phyloP scores from a whole-genome alignment of 805 yeast genomes.

The Sugiyamaella americana region DNA sequence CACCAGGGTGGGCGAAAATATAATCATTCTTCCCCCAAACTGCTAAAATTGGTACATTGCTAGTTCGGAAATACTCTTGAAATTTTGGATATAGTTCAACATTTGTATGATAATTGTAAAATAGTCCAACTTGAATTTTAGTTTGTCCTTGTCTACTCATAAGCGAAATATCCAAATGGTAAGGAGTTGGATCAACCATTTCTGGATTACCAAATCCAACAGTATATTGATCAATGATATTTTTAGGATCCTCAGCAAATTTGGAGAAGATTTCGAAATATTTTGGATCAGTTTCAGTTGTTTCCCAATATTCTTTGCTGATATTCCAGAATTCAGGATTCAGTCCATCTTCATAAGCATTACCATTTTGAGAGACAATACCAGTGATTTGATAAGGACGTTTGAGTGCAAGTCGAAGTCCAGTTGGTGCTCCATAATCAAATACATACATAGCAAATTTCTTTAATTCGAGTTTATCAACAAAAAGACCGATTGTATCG shows the following conservation, averaged over 20 bases:
- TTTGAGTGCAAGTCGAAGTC: constrained; percentile 34
- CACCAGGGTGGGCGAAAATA: too few relatives aligned
- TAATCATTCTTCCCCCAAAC: too few relatives aligned
- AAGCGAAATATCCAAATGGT: constrained; percentile 30
- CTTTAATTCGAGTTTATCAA: constrained; percentile 28
- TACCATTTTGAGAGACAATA: constrained; percentile 39
- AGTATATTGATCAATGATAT: constrained; percentile 28
- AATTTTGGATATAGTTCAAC: too few relatives aligned
- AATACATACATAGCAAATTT: too few relatives aligned
- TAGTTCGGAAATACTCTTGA: too few relatives aligned
- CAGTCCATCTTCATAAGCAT: constrained; percentile 40
- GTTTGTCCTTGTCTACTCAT: constrained; percentile 26
- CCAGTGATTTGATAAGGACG: too few relatives aligned
- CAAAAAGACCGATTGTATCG: constrained; percentile 30
- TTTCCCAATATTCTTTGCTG: constrained; percentile 31
- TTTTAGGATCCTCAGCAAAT: too few relatives aligned
- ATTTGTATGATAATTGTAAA: constrained; percentile 35
- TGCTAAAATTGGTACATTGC: too few relatives aligned
- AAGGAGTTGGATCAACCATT: constrained; percentile 32
- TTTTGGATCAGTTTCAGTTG: constrained; percentile 12
- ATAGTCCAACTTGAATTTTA: constrained; percentile 32
- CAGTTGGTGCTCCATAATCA: constrained; percentile 43
- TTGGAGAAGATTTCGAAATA: constrained; percentile 12
- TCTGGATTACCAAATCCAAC: constrained; percentile 28
- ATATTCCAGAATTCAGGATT: constrained; percentile 36